Evolutionary conservation across 2,329 filamentous ascomycete species (phyloP).

Genomic region (Daldinia sp.): DNA sequence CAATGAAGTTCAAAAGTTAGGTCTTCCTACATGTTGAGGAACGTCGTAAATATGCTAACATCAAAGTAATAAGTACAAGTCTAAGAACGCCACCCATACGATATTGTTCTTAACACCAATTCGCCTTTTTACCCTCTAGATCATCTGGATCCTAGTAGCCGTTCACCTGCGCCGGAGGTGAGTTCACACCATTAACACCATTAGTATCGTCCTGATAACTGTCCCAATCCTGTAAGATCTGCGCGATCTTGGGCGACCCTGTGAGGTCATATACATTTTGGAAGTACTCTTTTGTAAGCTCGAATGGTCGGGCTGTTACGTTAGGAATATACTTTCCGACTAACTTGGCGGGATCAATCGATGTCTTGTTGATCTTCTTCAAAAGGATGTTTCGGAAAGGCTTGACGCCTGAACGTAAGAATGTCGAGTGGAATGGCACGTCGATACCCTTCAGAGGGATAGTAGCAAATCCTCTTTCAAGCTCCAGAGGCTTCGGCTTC

Average conservation of each 20-base stretch:
- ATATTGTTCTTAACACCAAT: conserved; percentile 5
- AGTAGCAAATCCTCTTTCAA: conserved; percentile 95
- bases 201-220: conserved; percentile 70
- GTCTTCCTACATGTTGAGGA: neutral
- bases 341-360: conserved; percentile 95
- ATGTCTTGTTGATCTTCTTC: conserved; percentile 99
- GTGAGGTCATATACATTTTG: conserved; percentile 98
- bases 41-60: conserved; percentile 25
- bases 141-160: conserved; percentile 33
- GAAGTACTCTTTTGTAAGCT: conserved; percentile 98
- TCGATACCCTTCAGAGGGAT: conserved; percentile 98
- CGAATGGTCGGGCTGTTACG: conserved; percentile 95
- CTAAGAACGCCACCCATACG: conserved; percentile 5
- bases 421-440: conserved; percentile 98
- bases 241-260: conserved; percentile 81
- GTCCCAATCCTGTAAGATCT: conserved; percentile 88
- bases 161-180: conserved; percentile 47
- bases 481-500: conserved; percentile 88
- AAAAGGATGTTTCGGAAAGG: conserved; percentile 98
- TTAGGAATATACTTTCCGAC: conserved; percentile 99
- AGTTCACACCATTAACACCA: conserved; percentile 53
- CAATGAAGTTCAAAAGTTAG: too few species aligned
- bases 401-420: conserved; percentile 97
- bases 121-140: neutral
- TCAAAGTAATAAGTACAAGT: conserved; percentile 32